Base-by-base conservation (phyloP, 192 early-diverging fungal genomes). In the Backusella macrospora region DNA sequence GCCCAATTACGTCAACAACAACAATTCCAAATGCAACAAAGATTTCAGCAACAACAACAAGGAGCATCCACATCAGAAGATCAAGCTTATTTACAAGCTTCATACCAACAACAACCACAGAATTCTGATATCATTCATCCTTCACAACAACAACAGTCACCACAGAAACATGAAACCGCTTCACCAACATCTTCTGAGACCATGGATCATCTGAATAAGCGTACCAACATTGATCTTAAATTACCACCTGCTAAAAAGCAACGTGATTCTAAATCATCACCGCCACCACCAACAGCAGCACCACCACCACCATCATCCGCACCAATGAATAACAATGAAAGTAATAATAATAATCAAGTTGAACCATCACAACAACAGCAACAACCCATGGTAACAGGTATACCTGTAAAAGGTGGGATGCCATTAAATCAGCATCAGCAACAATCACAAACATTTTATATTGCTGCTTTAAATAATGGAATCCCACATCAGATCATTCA, bases 171-270 rank as follows among this genome's bases (percentile, higher is more conserved):
- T 59, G 52, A 59, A 9, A 26, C 52, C 21, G 13, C 52, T 4
- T 59, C 52, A 12, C 52, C 21, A 59, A 59, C 23, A 59, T 26
- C 52, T 5, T 23, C 21, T 59, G 26, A 18, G 26, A 26, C 52
- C 52, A 59, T 59, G 52, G 52, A 59, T 13, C 52, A 59, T 26
- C 52, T 26, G 8, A 47, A 72, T 13, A 80, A 80, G 37, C 78
- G 74, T 72, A 71, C 23, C 2, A 80, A 67, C 44, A 75, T 80
- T 44, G 78, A 80, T 68, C 26, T 80, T 1, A 80, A 80, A 29
- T 52, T 80, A 14, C 78, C 78, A 14, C 37, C 69, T 2, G 26
- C 62, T 12, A 80, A 80, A 39, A 75, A 75, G 46, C 78, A 76
- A 43, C 64, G 71, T 12, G 62, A 55, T 21, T 38, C 65, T 10